Percentiles rank a stretch among this genome's conserved stretches.
These are phyloP conservation scores for Mucor sp. DNA, from an alignment of 371 early-diverging fungal genomes.

Conservation along the genomic window DNA sequence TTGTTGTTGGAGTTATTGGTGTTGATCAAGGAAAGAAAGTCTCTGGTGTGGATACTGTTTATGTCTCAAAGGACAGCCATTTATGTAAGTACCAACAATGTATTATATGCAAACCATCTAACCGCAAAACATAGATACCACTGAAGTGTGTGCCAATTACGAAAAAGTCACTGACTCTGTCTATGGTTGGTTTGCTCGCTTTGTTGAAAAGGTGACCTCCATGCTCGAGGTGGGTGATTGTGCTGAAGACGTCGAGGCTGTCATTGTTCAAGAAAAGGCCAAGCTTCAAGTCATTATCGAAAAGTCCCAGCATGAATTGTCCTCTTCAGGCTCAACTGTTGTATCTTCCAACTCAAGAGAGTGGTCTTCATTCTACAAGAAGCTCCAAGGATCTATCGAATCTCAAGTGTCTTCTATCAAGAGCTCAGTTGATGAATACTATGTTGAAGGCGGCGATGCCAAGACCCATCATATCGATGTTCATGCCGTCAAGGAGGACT, in stretches of 20 bases:
- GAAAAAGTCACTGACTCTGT: background rate
- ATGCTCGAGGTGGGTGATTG: conserved; percentile 20
- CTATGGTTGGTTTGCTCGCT: conserved; percentile 12
- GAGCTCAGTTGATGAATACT: conserved; percentile 13
- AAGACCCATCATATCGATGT: conserved; percentile 6
- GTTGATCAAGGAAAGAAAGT: background rate
- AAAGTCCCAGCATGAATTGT: conserved; percentile 6
- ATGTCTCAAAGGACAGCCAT: background rate
- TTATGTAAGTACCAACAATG: background rate
- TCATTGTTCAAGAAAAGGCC: conserved; percentile 11
- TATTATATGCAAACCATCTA: background rate
- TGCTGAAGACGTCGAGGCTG: conserved; percentile 13
- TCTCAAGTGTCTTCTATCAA: conserved; percentile 17
- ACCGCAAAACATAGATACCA: background rate
- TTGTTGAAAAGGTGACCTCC: conserved; percentile 11
- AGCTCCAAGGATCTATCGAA: conserved; percentile 8
- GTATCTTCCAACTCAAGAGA: background rate
- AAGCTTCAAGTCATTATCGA: conserved; percentile 8
- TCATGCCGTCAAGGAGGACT: conserved; percentile 4
- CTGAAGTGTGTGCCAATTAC: background rate
- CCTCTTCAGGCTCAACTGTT: background rate
- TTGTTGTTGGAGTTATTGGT: conserved; percentile 3
- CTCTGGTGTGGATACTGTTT: background rate
- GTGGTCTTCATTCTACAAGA: conserved; percentile 10
- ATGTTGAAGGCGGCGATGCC: background rate